Conservation (phyloP, 2,329 filamentous ascomycete species). For the Fusarium denticulatum region DNA sequence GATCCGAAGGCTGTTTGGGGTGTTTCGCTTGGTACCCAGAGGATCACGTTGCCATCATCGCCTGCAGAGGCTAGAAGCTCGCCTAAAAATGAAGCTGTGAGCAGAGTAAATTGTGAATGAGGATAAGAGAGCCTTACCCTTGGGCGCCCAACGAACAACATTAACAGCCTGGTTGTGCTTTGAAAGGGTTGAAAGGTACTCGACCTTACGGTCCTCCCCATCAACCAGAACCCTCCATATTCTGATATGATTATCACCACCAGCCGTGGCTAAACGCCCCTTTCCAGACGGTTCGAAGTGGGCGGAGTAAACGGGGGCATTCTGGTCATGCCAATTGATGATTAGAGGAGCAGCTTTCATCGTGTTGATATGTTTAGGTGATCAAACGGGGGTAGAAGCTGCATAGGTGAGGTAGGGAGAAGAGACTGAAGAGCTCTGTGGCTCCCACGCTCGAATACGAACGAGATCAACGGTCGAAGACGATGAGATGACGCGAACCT, state of each 20-base stretch:
- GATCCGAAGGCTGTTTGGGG: conserved; percentile 78
- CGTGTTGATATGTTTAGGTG: conserved; percentile 50
- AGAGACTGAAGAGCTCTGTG: conserved; percentile 28
- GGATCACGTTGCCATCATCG: conserved; percentile 95
- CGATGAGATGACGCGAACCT: not conserved
- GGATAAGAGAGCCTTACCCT: conserved; percentile 67
- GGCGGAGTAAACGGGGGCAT: conserved; percentile 94
- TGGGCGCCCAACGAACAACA: conserved; percentile 94
- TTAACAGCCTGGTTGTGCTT: conserved; percentile 99
- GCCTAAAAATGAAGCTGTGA: conserved; percentile 61
- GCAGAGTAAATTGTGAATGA: not conserved
- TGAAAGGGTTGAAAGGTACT: conserved; percentile 88
- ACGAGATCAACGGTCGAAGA: not conserved
- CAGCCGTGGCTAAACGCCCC: conserved; percentile 89
- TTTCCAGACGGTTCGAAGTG: conserved; percentile 96
- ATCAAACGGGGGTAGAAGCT: conserved; percentile 42
- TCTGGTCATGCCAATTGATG: conserved; percentile 98
- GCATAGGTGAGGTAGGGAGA: conserved; percentile 44
- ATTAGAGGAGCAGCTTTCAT: conserved; percentile 98
- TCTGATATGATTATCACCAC: conserved; percentile 96
- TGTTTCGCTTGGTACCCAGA: conserved; percentile 91
- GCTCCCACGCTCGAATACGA: conserved; percentile 27
- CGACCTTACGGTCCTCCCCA: conserved; percentile 87
- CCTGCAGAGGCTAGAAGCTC: conserved; percentile 94
- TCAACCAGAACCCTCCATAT: conserved; percentile 90